These are phyloP conservation scores for Aethionema arabicum DNA, from an alignment of 345 rosid species.

Conservation along the genomic window DNA sequence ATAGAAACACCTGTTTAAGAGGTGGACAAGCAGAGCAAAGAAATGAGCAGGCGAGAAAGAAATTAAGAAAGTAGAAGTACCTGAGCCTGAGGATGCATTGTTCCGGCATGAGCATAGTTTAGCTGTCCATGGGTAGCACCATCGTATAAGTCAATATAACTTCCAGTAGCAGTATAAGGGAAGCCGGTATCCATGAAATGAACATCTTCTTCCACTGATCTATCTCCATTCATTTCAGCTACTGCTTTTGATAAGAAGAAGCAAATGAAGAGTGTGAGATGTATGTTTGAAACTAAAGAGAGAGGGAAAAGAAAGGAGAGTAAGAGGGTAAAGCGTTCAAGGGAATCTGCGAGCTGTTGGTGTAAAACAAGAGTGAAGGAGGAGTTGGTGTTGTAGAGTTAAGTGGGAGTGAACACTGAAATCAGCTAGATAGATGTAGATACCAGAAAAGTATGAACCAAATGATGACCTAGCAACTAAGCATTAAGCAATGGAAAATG, in stretches of 20 bases:
- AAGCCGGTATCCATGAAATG: conserved; percentile 30
- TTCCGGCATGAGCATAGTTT: conserved; percentile 31
- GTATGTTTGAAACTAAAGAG: conserved; percentile 10
- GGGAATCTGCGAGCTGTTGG: neutral
- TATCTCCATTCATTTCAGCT: conserved; percentile 36
- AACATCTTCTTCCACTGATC: conserved; percentile 30
- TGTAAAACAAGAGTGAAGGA: neutral
- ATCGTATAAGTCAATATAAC: conserved; percentile 34
- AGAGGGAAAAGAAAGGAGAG: neutral
- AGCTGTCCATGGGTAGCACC: conserved; percentile 26
- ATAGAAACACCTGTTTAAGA: neutral
- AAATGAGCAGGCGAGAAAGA: neutral
- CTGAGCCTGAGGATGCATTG: conserved; percentile 37
- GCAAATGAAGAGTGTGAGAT: conserved; percentile 17
- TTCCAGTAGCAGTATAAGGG: conserved; percentile 31
- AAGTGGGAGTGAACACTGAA: conserved; percentile 3
- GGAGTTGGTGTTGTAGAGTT: conserved; percentile 11
- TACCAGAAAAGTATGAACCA: too few species aligned
- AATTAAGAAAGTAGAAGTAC: conserved; percentile 4
- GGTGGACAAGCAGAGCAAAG: too few species aligned
- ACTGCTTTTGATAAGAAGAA: conserved; percentile 3
- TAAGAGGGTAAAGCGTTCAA: conserved; percentile 1
- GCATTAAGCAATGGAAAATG: neutral
- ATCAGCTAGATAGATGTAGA: neutral
- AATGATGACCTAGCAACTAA: conserved; percentile 14